Evolutionary conservation across 495 filamentous ascomycete genomes (phyloP).

Genomic region (Aspergillus bertholletiae): DNA sequence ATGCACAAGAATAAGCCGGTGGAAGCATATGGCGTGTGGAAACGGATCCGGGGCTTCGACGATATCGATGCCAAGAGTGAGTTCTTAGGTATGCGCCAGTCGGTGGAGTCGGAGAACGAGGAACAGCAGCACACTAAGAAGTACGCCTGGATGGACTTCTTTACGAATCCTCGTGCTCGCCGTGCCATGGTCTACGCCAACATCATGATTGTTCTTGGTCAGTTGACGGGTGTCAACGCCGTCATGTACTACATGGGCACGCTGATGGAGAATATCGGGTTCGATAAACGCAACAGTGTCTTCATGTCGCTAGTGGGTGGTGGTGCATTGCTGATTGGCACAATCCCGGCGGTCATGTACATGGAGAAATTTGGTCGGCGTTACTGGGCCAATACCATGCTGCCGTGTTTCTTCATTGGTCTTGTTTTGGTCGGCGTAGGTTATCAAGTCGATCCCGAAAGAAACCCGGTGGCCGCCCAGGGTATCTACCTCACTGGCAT

Average conservation of each 20-base stretch:
- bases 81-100: slow-evolving; percentile 58
- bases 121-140: slow-evolving; percentile 35
- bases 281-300: slow-evolving; percentile 45
- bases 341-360: slow-evolving; percentile 55
- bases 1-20: slow-evolving; percentile 50
- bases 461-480: slow-evolving; percentile 37
- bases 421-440: slow-evolving; percentile 53
- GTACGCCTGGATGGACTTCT: slow-evolving; percentile 60
- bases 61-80: slow-evolving; percentile 50
- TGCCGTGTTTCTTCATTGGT: slow-evolving; percentile 59
- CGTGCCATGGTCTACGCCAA: slow-evolving; percentile 59
- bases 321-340: slow-evolving; percentile 52
- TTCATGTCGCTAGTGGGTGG: slow-evolving; percentile 64
- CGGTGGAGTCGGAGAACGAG: slow-evolving; percentile 45
- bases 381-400: slow-evolving; percentile 59
- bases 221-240: slow-evolving; percentile 59
- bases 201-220: slow-evolving; percentile 59
- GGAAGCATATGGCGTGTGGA: slow-evolving; percentile 58
- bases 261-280: slow-evolving; percentile 55
- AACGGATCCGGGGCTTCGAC: slow-evolving; percentile 53
- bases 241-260: slow-evolving; percentile 63
- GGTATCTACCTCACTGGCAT: slow-evolving; percentile 55
- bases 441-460: slow-evolving; percentile 42
- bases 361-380: slow-evolving; percentile 60
- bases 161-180: slow-evolving; percentile 55